Evolutionary conservation across 495 filamentous ascomycete species (phyloP).

Genomic region (Bryoglossum gracile): DNA sequence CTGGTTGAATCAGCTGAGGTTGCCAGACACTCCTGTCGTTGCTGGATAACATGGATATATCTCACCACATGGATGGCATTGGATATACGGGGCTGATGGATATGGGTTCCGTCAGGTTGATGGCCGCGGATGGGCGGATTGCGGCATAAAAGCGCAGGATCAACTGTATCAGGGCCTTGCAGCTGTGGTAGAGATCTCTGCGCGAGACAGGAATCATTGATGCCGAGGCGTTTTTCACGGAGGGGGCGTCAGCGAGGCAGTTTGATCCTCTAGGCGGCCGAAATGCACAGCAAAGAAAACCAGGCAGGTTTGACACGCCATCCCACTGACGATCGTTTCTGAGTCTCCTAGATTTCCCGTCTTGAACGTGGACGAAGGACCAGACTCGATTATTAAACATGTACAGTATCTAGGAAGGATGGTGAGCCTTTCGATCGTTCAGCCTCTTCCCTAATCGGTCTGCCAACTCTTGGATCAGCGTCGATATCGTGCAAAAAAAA

Average conservation of each 20-base stretch:
- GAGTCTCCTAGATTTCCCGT: conserved; percentile 15
- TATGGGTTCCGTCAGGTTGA: conserved; percentile 1
- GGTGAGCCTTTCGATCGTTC: background rate
- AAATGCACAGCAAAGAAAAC: conserved; percentile 13
- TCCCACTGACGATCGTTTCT: conserved; percentile 12
- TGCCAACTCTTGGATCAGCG: background rate
- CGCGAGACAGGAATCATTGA: too few species aligned
- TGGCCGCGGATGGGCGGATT: conserved; percentile 4
- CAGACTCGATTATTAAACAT: conserved; percentile 1
- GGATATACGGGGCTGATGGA: conserved; percentile 2
- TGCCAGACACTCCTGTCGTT: conserved; percentile 5
- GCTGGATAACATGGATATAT: conserved; percentile 2
- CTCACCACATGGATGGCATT: conserved; percentile 4
- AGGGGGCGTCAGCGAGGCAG: background rate
- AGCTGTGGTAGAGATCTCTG: too few species aligned
- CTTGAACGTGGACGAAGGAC: conserved; percentile 12
- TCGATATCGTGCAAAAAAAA: background rate
- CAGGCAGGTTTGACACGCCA: conserved; percentile 15
- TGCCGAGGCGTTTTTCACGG: too few species aligned
- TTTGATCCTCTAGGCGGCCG: conserved; percentile 11
- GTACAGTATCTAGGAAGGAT: conserved; percentile 7
- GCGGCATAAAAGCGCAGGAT: background rate
- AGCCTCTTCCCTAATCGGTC: background rate
- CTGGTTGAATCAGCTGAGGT: conserved; percentile 3
- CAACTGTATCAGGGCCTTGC: too few species aligned